These are phyloP conservation scores for Hyaloscypha hepaticicola DNA, from an alignment of 495 filamentous ascomycete species.

Conservation along the genomic window DNA sequence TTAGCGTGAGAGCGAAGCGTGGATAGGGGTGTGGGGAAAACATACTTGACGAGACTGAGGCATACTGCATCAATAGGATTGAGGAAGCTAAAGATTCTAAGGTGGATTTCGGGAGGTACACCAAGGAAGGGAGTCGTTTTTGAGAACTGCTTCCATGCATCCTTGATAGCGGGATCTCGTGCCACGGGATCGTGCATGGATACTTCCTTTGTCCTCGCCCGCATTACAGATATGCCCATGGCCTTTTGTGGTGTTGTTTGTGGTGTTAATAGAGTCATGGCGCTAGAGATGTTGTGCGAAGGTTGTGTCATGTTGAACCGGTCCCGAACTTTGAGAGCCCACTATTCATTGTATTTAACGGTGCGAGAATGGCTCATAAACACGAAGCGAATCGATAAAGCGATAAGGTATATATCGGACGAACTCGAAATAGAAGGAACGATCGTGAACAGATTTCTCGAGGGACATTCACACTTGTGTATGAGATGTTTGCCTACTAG, in stretches of 20 bases:
- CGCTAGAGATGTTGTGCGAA: background rate
- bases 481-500: background rate
- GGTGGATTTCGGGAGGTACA: conserved; percentile 16
- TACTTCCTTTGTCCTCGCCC: background rate
- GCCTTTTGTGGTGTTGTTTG: background rate
- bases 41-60: conserved; percentile 18
- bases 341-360: background rate
- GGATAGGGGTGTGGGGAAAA: background rate
- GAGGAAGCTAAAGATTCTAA: conserved; percentile 10
- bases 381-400: background rate
- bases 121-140: conserved; percentile 10
- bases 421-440: background rate
- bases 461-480: background rate
- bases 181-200: background rate
- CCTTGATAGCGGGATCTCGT: background rate
- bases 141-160: conserved; percentile 7
- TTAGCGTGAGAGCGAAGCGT: background rate
- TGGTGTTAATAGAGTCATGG: background rate
- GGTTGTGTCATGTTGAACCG: background rate
- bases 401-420: background rate
- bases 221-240: background rate
- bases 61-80: conserved; percentile 21
- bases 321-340: background rate
- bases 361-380: background rate
- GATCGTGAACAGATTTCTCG: background rate